Percentiles rank a stretch among this genome's conserved stretches.
Conservation (phyloP, 306 rosid genomes). For the Inga laurina region DNA sequence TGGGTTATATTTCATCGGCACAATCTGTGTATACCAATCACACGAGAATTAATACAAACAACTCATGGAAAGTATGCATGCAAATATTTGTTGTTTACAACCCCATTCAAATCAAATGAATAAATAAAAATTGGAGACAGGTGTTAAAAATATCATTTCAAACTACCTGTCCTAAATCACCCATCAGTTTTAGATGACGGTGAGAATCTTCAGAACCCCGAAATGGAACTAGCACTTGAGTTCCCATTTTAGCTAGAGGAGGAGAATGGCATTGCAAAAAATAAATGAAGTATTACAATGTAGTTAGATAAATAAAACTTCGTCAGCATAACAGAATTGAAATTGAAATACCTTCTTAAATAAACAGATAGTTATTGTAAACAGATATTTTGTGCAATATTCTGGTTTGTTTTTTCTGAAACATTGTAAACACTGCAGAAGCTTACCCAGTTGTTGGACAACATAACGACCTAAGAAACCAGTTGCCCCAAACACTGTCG, state of each 20-base stretch:
- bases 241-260: constrained; percentile 90
- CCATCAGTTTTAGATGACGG: constrained; percentile 97
- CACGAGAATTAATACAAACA: constrained; percentile 33
- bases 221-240: constrained; percentile 92
- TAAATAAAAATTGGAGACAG: not conserved
- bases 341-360: not conserved
- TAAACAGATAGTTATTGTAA: not conserved
- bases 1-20: constrained; percentile 96
- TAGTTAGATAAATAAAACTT: constrained; percentile 8
- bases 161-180: constrained; percentile 97
- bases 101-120: constrained; percentile 15
- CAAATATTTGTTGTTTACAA: constrained; percentile 1
- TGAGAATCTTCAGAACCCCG: constrained; percentile 94
- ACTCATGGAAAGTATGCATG: constrained; percentile 15
- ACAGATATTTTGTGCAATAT: not conserved
- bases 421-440: constrained; percentile 12
- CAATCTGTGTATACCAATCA: constrained; percentile 60
- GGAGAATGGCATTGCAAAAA: constrained; percentile 35
- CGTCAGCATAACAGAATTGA: not conserved
- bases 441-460: constrained; percentile 93
- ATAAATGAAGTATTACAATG: not conserved
- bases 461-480: constrained; percentile 99
- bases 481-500: constrained; percentile 96
- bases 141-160: constrained; percentile 18
- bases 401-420: constrained; percentile 11